These are phyloP conservation scores for Plenodomus biglobosus DNA, from an alignment of 2,329 filamentous ascomycete species.

Conservation along the genomic window DNA sequence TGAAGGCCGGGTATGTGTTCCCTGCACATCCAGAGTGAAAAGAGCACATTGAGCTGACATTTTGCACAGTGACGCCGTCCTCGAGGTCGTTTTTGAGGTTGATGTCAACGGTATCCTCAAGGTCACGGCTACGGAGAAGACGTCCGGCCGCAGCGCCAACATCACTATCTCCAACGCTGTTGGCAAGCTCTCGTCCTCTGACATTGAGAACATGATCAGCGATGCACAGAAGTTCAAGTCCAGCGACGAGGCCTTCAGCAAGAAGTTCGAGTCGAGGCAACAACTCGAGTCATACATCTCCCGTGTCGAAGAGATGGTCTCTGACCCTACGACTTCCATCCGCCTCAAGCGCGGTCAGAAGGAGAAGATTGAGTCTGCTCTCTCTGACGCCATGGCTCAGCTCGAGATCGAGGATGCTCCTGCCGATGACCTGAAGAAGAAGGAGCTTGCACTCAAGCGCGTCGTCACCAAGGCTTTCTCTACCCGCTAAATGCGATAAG, in stretches of 20 bases:
- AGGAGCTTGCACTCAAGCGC: constrained; percentile 97
- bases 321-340: constrained; percentile 90
- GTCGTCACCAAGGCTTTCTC: constrained; percentile 98
- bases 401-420: constrained; percentile 91
- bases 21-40: not conserved
- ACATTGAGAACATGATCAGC: constrained; percentile 98
- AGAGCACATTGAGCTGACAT: too few species aligned
- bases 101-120: constrained; percentile 99
- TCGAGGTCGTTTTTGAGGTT: constrained; percentile 98
- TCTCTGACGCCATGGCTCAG: constrained; percentile 96
- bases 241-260: constrained; percentile 97
- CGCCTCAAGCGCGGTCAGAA: constrained; percentile 99
- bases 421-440: constrained; percentile 98
- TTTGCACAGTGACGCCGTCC: constrained; percentile 94
- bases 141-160: constrained; percentile 95
- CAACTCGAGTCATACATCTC: constrained; percentile 99
- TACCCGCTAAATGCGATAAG: constrained; percentile 64
- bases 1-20: constrained; percentile 72
- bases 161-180: constrained; percentile 99
- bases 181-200: constrained; percentile 88
- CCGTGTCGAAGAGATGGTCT: constrained; percentile 98
- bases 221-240: constrained; percentile 99
- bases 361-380: constrained; percentile 98
- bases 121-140: constrained; percentile 99
- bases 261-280: constrained; percentile 98